Conservation (phyloP, 208 protist genomes). For the Crithidia sp. region DNA sequence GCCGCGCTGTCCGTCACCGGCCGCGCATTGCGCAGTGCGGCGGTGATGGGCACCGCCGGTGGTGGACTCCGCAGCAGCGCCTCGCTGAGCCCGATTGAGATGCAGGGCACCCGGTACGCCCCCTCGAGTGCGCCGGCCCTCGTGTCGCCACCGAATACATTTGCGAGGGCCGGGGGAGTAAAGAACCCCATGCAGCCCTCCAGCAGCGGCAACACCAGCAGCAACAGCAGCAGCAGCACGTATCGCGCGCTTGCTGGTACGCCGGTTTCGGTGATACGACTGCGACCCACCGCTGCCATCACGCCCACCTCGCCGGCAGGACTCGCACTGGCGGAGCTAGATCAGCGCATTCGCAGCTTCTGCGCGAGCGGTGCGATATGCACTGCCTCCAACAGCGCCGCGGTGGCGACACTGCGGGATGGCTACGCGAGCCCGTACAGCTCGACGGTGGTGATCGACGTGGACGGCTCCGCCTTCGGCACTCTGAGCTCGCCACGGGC, state of each 20-base stretch:
- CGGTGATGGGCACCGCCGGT: slow-evolving; percentile 31
- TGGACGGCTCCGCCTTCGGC: slow-evolving; percentile 31
- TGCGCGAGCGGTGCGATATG: neutral
- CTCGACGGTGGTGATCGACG: slow-evolving; percentile 34
- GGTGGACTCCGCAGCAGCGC: slow-evolving; percentile 19
- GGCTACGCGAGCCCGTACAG: slow-evolving; percentile 18
- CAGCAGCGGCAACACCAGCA: neutral
- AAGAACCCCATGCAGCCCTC: too few species aligned
- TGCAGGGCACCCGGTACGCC: slow-evolving; percentile 5
- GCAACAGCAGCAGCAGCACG: neutral
- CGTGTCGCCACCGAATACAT: neutral
- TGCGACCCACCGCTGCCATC: slow-evolving; percentile 4
- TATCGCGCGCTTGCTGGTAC: slow-evolving; percentile 1
- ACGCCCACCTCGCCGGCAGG: neutral
- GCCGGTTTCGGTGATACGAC: slow-evolving; percentile 9
- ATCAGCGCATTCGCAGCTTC: neutral
- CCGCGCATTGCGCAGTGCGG: slow-evolving; percentile 17
- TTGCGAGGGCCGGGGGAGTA: too few species aligned
- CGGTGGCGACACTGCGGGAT: slow-evolving; percentile 1
- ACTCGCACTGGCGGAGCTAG: neutral
- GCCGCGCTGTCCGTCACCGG: neutral
- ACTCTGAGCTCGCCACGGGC: too few species aligned
- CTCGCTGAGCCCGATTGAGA: slow-evolving; percentile 26
- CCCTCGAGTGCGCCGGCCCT: slow-evolving; percentile 12
- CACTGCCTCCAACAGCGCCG: neutral